Conservation (phyloP, 2,329 filamentous ascomycete genomes). For the Thielaviopsis populi region DNA sequence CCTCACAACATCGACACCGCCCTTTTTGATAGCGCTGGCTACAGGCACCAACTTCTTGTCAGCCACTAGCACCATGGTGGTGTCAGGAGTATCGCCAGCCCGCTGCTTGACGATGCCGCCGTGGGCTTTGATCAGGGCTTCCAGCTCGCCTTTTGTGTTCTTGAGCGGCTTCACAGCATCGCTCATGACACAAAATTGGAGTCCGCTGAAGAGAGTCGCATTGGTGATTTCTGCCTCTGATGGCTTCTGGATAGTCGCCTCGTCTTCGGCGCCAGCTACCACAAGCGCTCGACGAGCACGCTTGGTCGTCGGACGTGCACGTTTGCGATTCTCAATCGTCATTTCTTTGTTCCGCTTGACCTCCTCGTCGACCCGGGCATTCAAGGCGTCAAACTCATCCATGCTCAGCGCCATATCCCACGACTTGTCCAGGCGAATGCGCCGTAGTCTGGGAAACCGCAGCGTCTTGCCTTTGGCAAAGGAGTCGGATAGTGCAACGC, state of each 20-base stretch:
- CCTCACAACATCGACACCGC: slow-evolving; percentile 55
- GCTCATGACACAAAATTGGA: slow-evolving; percentile 72
- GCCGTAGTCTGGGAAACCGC: slow-evolving; percentile 81
- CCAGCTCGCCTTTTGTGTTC: slow-evolving; percentile 63
- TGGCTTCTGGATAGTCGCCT: not conserved
- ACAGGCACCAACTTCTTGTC: slow-evolving; percentile 73
- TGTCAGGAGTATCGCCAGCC: slow-evolving; percentile 32
- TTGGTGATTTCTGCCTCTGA: slow-evolving; percentile 23
- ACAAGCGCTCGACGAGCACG: slow-evolving; percentile 52
- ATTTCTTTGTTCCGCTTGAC: slow-evolving; percentile 55
- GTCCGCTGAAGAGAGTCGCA: slow-evolving; percentile 54
- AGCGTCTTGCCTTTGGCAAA: slow-evolving; percentile 67
- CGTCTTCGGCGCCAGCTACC: slow-evolving; percentile 48
- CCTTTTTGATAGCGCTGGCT: slow-evolving; percentile 62
- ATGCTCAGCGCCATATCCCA: slow-evolving; percentile 71
- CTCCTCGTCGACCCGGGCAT: slow-evolving; percentile 53
- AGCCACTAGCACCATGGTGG: slow-evolving; percentile 55
- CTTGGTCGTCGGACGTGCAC: slow-evolving; percentile 31
- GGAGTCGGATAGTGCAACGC: slow-evolving; percentile 56
- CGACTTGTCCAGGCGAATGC: slow-evolving; percentile 62
- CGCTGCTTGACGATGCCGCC: slow-evolving; percentile 69
- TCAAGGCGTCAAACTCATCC: slow-evolving; percentile 61
- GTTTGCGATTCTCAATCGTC: slow-evolving; percentile 53
- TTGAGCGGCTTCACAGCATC: slow-evolving; percentile 56
- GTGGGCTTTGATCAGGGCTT: slow-evolving; percentile 66